phyloP scores from a whole-genome alignment of 768 basidiomycete species.

The Pilatotrama ljubarskyi region DNA sequence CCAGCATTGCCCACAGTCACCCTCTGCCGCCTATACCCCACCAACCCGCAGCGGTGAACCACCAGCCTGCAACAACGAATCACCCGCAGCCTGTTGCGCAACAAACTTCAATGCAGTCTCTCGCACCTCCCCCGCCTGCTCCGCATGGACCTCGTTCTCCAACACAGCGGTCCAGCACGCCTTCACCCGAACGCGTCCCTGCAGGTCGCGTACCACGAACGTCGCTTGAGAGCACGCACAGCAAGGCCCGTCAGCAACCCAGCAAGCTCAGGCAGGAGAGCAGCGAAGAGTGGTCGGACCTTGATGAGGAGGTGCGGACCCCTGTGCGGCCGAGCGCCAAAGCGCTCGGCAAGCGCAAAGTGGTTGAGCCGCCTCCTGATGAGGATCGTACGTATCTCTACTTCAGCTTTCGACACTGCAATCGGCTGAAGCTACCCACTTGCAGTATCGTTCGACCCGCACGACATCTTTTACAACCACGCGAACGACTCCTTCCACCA shows the following conservation, averaged over 20 bases:
- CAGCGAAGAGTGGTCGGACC: slow-evolving; percentile 22
- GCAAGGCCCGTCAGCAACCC: slow-evolving; percentile 1
- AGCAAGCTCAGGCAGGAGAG: slow-evolving; percentile 29
- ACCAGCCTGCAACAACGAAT: slow-evolving; percentile 27
- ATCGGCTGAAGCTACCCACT: background rate
- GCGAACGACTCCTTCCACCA: slow-evolving; percentile 44
- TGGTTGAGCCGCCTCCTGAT: slow-evolving; percentile 54
- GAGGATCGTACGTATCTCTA: slow-evolving; percentile 43
- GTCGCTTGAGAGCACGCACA: slow-evolving; percentile 3
- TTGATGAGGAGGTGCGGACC: slow-evolving; percentile 25
- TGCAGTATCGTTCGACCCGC: slow-evolving; percentile 52
- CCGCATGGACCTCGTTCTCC: slow-evolving; percentile 76
- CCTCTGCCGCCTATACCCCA: slow-evolving; percentile 39
- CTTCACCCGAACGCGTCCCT: slow-evolving; percentile 58
- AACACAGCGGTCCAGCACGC: slow-evolving; percentile 61
- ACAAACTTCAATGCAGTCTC: slow-evolving; percentile 34
- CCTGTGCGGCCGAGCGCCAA: slow-evolving; percentile 78
- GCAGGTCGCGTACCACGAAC: slow-evolving; percentile 5
- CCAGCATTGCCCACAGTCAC: slow-evolving; percentile 31
- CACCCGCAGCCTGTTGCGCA: slow-evolving; percentile 20
- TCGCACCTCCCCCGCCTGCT: slow-evolving; percentile 66
- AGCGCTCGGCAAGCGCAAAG: slow-evolving; percentile 81
- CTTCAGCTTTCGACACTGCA: background rate
- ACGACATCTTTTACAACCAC: slow-evolving; percentile 55
- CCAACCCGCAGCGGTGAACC: slow-evolving; percentile 24